Conservation (phyloP, 2,329 filamentous ascomycete species). For the Colletotrichum limetticola region DNA sequence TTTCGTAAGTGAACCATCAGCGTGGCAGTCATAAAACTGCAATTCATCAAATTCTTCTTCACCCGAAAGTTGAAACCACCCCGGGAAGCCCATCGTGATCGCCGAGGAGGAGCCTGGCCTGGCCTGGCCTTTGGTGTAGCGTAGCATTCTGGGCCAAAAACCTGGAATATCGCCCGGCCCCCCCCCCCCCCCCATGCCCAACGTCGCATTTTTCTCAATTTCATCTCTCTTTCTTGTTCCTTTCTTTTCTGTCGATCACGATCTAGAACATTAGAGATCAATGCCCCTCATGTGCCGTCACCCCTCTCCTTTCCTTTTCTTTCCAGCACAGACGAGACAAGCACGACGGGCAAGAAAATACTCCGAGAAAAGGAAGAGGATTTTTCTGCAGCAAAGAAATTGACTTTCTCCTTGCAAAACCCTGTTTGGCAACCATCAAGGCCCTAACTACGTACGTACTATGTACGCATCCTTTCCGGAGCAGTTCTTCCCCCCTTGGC, state of each 20-base stretch:
- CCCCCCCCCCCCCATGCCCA: neutral
- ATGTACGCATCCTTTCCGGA: neutral
- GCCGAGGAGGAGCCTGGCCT: neutral
- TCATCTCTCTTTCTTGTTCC: neutral
- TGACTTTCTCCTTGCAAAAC: neutral
- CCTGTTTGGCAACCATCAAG: neutral
- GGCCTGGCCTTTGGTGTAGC: neutral
- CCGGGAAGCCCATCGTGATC: neutral
- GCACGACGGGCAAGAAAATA: neutral
- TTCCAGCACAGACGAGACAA: neutral
- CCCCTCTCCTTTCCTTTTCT: too few relatives aligned
- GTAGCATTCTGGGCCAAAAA: neutral
- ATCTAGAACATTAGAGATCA: slow-evolving; percentile 1
- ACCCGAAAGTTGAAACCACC: neutral
- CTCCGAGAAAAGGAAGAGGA: neutral
- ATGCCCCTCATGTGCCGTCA: too few relatives aligned
- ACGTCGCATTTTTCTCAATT: neutral
- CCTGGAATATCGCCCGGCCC: neutral
- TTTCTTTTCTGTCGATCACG: slow-evolving; percentile 3
- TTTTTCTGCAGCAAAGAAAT: neutral
- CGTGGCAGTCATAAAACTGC: neutral
- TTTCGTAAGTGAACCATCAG: neutral
- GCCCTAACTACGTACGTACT: too few relatives aligned
- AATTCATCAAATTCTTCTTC: neutral
- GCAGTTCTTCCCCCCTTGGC: slow-evolving; percentile 8